phyloP scores from a whole-genome alignment of 1,284 basidiomycete species.

The Wallemia ichthyophaga region DNA sequence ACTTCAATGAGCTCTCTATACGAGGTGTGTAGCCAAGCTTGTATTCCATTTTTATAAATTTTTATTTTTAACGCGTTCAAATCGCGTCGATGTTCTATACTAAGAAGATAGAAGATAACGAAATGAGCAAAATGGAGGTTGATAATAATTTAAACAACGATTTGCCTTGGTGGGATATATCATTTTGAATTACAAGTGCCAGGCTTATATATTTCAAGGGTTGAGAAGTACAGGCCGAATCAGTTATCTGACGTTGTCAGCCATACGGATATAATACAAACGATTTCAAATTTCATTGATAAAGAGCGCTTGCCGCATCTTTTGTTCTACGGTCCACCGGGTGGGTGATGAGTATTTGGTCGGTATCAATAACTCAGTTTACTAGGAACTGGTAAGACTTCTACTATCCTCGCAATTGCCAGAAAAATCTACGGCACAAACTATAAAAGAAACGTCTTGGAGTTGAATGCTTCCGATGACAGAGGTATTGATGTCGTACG shows the following conservation, averaged over 20 bases:
- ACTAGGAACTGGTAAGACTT: slow-evolving; percentile 68
- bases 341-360: slow-evolving; percentile 8
- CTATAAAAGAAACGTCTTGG: slow-evolving; percentile 70
- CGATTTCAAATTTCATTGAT: slow-evolving; percentile 87
- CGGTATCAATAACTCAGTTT: neutral
- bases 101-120: neutral
- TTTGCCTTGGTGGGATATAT: neutral
- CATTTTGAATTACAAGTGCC: neutral
- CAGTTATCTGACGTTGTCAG: slow-evolving; percentile 73
- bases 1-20: neutral
- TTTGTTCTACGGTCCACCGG: slow-evolving; percentile 90
- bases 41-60: no score
- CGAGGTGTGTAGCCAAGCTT: neutral
- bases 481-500: slow-evolving; percentile 93
- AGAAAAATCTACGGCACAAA: slow-evolving; percentile 59
- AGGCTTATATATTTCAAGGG: slow-evolving; percentile 24
- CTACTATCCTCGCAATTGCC: slow-evolving; percentile 87
- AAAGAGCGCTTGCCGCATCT: slow-evolving; percentile 82
- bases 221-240: slow-evolving; percentile 76
- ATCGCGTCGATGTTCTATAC: neutral
- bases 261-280: slow-evolving; percentile 70
- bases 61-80: no score
- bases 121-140: neutral
- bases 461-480: slow-evolving; percentile 93
- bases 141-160: neutral